These are phyloP conservation scores for Pyricularia sp. DNA, from an alignment of 2,329 filamentous ascomycete genomes.

Conservation along the genomic window DNA sequence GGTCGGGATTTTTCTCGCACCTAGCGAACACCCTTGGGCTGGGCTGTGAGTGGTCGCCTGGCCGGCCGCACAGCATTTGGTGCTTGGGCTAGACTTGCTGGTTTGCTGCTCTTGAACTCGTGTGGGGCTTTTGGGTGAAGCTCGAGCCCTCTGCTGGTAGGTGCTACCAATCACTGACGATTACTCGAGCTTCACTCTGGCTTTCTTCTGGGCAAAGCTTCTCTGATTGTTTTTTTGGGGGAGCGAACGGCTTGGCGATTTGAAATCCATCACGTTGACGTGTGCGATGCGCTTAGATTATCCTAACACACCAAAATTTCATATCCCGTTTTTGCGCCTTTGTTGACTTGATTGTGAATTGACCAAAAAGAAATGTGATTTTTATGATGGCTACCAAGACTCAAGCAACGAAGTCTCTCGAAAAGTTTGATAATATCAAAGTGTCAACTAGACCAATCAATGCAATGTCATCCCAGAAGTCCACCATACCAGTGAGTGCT, in stretches of 20 bases:
- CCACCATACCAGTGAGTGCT: not conserved
- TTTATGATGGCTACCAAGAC: too few species aligned
- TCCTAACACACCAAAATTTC: too few species aligned
- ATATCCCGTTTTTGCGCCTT: too few species aligned
- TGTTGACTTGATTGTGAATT: too few species aligned
- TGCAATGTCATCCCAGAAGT: too few species aligned
- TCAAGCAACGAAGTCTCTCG: not conserved
- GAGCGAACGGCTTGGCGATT: not conserved
- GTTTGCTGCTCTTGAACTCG: not conserved
- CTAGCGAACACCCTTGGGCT: not conserved
- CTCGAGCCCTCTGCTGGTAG: not conserved
- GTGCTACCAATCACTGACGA: not conserved
- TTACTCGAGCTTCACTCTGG: not conserved
- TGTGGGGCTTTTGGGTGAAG: not conserved
- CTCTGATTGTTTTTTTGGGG: not conserved
- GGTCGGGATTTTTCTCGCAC: constrained; percentile 1
- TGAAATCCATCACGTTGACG: not conserved
- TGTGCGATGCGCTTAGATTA: not conserved
- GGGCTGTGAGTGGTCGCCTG: not conserved
- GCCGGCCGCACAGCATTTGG: not conserved
- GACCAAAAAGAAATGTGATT: too few species aligned
- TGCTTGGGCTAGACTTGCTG: not conserved
- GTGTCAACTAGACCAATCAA: too few species aligned
- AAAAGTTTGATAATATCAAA: not conserved
- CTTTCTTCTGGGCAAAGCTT: not conserved